phyloP scores from a whole-genome alignment of 1,284 basidiomycete species.

The Puccinia polysora region DNA sequence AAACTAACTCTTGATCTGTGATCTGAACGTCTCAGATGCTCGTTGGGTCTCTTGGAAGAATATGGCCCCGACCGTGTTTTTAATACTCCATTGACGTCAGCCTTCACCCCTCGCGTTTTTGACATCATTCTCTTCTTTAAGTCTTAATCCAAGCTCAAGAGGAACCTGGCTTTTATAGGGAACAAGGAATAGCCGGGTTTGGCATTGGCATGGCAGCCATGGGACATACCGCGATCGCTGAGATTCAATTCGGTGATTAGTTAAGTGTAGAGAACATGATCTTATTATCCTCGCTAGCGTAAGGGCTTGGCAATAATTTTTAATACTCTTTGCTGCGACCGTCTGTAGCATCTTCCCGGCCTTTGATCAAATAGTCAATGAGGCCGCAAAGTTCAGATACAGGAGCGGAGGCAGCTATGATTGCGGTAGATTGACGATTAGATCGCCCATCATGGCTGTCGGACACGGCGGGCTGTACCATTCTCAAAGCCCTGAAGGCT shows the following conservation, averaged over 20 bases:
- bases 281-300: too few relatives aligned
- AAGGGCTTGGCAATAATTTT: too few relatives aligned
- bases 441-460: slow-evolving; percentile 81
- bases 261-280: too few relatives aligned
- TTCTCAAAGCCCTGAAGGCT: slow-evolving; percentile 88
- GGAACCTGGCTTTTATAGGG: slow-evolving; percentile 51
- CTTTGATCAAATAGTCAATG: slow-evolving; percentile 85
- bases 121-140: too few relatives aligned
- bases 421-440: slow-evolving; percentile 77
- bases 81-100: slow-evolving; percentile 68
- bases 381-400: slow-evolving; percentile 88
- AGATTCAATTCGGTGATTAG: slow-evolving; percentile 64
- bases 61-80: slow-evolving; percentile 91
- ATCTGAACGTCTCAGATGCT: slow-evolving; percentile 30
- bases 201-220: slow-evolving; percentile 85
- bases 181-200: slow-evolving; percentile 92
- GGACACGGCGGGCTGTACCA: slow-evolving; percentile 91
- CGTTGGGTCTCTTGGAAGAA: slow-evolving; percentile 79
- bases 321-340: too few relatives aligned
- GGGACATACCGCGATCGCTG: slow-evolving; percentile 90
- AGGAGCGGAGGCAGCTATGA: slow-evolving; percentile 78
- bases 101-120: too few relatives aligned
- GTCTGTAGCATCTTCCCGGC: slow-evolving; percentile 44
- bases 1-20: too few relatives aligned
- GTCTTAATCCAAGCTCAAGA: not conserved